Evolutionary conservation across 805 yeast species (phyloP).

Genomic region (Ogataea ramenticola): DNA sequence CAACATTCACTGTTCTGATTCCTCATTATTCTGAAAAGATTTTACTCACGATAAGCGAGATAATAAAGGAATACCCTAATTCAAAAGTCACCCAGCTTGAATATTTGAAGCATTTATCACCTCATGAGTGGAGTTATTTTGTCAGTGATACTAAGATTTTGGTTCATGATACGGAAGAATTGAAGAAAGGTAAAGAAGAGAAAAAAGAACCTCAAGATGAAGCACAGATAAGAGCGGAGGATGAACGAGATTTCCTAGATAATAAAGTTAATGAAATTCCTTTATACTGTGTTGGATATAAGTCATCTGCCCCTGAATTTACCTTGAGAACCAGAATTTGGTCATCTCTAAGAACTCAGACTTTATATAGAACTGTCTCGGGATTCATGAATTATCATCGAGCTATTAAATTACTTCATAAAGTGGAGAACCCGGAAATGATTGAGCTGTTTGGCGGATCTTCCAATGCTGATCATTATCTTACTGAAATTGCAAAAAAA

Average conservation of each 20-base stretch:
- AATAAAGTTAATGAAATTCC: slow-evolving; percentile 57
- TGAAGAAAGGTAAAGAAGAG: background rate
- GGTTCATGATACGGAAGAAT: slow-evolving; percentile 38
- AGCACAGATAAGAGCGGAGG: slow-evolving; percentile 3
- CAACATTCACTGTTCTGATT: slow-evolving; percentile 42
- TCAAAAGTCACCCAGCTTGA: slow-evolving; percentile 61
- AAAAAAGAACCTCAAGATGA: slow-evolving; percentile 19
- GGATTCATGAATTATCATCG: slow-evolving; percentile 76
- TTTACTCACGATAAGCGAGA: slow-evolving; percentile 34
- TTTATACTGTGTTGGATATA: slow-evolving; percentile 65
- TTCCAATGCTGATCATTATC: slow-evolving; percentile 49
- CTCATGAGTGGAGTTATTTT: slow-evolving; percentile 75
- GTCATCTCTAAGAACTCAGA: slow-evolving; percentile 82
- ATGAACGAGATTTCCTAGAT: slow-evolving; percentile 28
- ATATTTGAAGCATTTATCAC: slow-evolving; percentile 65
- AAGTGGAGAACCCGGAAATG: slow-evolving; percentile 57
- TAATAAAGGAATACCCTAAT: slow-evolving; percentile 36
- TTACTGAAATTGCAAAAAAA: slow-evolving; percentile 66
- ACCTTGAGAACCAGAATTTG: slow-evolving; percentile 72
- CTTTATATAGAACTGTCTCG: slow-evolving; percentile 73
- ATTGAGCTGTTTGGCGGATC: slow-evolving; percentile 33
- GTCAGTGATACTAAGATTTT: slow-evolving; percentile 67
- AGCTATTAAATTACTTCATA: slow-evolving; percentile 63
- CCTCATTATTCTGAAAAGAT: slow-evolving; percentile 50
- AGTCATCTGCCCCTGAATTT: slow-evolving; percentile 54